Evolutionary conservation across 164 flowering plant species (phyloP).

Genomic region (Berberis vulgaris): DNA sequence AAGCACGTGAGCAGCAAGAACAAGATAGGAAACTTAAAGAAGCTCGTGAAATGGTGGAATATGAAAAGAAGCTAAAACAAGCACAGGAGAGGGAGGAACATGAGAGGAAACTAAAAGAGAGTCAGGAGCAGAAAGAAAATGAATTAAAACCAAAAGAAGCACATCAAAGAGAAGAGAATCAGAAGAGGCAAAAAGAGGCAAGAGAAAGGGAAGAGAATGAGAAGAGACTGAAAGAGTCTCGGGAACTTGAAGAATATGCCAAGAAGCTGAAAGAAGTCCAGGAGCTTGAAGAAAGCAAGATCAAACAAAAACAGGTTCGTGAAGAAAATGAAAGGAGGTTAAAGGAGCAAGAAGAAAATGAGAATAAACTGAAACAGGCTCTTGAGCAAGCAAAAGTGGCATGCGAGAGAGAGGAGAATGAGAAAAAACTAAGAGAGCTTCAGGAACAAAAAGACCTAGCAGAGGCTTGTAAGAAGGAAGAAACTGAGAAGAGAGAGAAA

Average conservation of each 20-base stretch:
- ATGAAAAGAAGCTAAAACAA: slow-evolving; percentile 17
- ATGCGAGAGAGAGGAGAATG: slow-evolving; percentile 3
- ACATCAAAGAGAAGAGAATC: no score
- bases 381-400: not conserved
- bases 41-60: slow-evolving; percentile 15
- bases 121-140: no score
- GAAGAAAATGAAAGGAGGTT: slow-evolving; percentile 8
- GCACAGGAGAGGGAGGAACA: slow-evolving; percentile 17
- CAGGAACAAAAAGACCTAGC: not conserved
- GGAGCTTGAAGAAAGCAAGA: slow-evolving; percentile 14
- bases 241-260: slow-evolving; percentile 9
- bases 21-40: slow-evolving; percentile 17
- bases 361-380: slow-evolving; percentile 3
- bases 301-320: slow-evolving; percentile 2
- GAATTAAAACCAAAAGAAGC: no score
- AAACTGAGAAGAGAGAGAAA: slow-evolving; percentile 6
- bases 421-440: slow-evolving; percentile 8
- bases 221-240: slow-evolving; percentile 10
- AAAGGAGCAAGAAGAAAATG: slow-evolving; percentile 13
- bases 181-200: no score
- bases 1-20: slow-evolving; percentile 21
- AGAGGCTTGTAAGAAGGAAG: not conserved
- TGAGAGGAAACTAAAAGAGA: slow-evolving; percentile 16
- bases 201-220: slow-evolving; percentile 10
- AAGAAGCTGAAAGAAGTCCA: slow-evolving; percentile 1